phyloP scores from a whole-genome alignment of 2,329 filamentous ascomycete species.

The Exophiala sp. region DNA sequence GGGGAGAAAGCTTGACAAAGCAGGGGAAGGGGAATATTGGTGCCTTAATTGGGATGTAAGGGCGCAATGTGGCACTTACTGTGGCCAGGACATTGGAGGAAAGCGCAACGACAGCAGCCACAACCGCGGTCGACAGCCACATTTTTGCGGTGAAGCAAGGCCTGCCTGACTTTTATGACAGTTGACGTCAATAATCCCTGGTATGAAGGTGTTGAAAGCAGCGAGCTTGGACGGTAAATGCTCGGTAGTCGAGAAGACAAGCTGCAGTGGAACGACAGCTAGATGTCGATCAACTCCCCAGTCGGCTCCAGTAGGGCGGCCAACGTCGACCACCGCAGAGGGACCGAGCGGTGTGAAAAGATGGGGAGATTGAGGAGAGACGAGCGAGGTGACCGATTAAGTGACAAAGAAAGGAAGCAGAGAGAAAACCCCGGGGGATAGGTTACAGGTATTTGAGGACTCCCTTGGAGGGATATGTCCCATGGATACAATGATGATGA shows the following conservation, averaged over 20 bases:
- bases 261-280: neutral
- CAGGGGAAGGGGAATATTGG: neutral
- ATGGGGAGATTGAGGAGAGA: too few relatives aligned
- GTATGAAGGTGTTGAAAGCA: neutral
- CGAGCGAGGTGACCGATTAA: too few relatives aligned
- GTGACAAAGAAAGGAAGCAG: too few relatives aligned
- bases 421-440: too few relatives aligned
- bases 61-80: constrained; percentile 12
- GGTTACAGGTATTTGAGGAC: too few relatives aligned
- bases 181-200: constrained; percentile 8
- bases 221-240: neutral
- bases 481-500: too few relatives aligned
- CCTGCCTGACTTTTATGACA: neutral
- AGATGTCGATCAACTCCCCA: neutral
- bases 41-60: neutral
- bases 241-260: neutral
- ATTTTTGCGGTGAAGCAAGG: constrained; percentile 6
- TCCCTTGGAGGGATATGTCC: too few relatives aligned
- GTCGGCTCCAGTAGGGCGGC: too few relatives aligned
- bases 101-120: constrained; percentile 16
- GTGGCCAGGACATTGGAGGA: constrained; percentile 11
- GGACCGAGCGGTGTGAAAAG: too few relatives aligned
- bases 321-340: too few relatives aligned
- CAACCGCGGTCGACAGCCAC: constrained; percentile 18
- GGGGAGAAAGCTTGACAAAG: neutral